Conservation (phyloP, 257 asterid species). For the Petrea volubilis region DNA sequence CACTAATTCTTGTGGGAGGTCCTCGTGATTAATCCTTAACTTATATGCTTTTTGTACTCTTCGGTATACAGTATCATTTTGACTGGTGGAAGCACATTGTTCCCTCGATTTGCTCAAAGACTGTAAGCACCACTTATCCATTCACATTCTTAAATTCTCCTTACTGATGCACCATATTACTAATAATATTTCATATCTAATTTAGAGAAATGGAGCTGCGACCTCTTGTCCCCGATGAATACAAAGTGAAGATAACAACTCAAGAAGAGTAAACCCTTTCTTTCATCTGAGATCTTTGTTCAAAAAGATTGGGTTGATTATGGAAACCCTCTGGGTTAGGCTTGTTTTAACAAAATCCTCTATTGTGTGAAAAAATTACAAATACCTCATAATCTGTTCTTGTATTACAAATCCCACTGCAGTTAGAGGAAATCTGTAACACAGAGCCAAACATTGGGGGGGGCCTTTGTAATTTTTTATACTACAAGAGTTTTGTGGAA, state of each 20-base stretch:
- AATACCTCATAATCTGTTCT: no score
- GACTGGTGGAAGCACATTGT: constrained; percentile 93
- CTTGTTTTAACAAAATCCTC: no score
- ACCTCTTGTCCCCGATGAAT: constrained; percentile 86
- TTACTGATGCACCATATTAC: background rate
- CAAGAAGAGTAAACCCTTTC: constrained; percentile 83
- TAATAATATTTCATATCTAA: constrained; percentile 22
- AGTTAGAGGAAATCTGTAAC: no score
- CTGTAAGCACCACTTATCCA: constrained; percentile 56
- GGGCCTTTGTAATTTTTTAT: background rate
- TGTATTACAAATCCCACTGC: no score
- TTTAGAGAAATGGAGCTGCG: constrained; percentile 90
- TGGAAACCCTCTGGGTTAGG: no score
- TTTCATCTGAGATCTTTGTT: constrained; percentile 15
- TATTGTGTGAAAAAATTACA: no score
- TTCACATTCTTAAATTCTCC: background rate
- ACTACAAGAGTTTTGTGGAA: no score
- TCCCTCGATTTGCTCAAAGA: constrained; percentile 92
- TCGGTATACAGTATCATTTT: constrained; percentile 69
- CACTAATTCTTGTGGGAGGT: constrained; percentile 1
- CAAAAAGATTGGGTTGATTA: background rate
- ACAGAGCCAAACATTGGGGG: no score
- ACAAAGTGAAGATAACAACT: constrained; percentile 70
- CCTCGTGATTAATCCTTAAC: no score
- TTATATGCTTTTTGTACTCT: no score